Base-by-base conservation (phyloP, 164 flowering plant genomes). In the Chloranthus sessilifolius region DNA sequence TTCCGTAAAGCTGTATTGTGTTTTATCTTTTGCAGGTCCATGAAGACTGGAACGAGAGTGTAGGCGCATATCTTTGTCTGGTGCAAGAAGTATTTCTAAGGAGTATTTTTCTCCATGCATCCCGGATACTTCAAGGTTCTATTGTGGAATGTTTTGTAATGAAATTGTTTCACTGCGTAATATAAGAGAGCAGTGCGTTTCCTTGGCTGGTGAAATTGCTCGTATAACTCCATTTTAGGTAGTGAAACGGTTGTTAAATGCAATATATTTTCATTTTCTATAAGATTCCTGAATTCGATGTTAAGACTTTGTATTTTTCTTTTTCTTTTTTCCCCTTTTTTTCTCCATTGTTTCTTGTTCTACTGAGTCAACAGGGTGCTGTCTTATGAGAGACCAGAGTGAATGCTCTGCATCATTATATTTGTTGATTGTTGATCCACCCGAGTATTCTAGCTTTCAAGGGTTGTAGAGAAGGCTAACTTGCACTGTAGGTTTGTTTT, bases 11-110 rank as follows among this genome's bases (percentile, higher is more conserved):
- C 4, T 57, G 56, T 27, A 40, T 48, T 67, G 35, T 72, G 30
- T 63, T 64, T 60, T 42, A 43, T 67, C 64, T 59, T 61, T 71
- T 81, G 84, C 84, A 81, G 88, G 88, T 65, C 17, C 9, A 24
- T 53, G 50, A 43, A 55, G 58, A 62, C 49, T 19, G 63, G 72
- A 65, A 41, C 30, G 40, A 43, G 44, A 43, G n/a, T n/a, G n/a
- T n/a, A n/a, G n/a, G n/a, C n/a, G n/a, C n/a, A n/a, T n/a, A 50
- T 51, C 28, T 48, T 58, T 50, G 27, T 53, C 24, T 63, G n/a
- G 74, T 71, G 57, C 31, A 44, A n/a, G n/a, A n/a, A 55, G 39
- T 51, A 52, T 62, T n/a, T 68, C 20, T 53, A 51, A 56, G 61
- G 54, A 62, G 64, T 65, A 27, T 46, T 45, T 58, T 63, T 52